Conservation (phyloP, 768 basidiomycete species). For the Naematelia encephala region DNA sequence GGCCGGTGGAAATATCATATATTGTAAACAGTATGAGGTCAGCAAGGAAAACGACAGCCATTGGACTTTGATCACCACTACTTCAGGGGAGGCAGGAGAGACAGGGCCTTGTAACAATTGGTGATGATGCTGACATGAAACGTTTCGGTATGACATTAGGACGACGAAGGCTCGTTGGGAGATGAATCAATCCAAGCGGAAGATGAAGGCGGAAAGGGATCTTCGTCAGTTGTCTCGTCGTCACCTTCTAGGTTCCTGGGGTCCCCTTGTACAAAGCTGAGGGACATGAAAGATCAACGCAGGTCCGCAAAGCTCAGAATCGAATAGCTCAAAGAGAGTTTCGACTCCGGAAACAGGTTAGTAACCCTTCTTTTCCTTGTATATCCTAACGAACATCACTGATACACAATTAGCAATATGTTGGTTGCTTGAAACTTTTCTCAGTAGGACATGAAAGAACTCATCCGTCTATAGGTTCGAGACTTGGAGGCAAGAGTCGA, state of each 20-base stretch:
- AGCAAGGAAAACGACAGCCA: no score
- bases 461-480: conserved; percentile 63
- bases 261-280: not conserved
- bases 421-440: not conserved
- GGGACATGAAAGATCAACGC: not conserved
- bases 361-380: conserved; percentile 52
- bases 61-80: not conserved
- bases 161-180: not conserved
- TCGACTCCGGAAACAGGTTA: conserved; percentile 83
- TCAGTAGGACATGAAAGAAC: conserved; percentile 15
- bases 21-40: no score
- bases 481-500: conserved; percentile 95
- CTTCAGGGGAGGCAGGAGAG: no score
- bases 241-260: no score
- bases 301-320: conserved; percentile 48
- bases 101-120: no score
- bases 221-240: not conserved
- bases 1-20: no score
- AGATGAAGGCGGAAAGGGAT: not conserved
- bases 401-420: conserved; percentile 25
- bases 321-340: conserved; percentile 84
- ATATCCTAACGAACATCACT: not conserved
- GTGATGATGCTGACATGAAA: not conserved
- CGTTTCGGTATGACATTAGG: not conserved
- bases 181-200: not conserved